phyloP scores from a whole-genome alignment of 805 yeast species.

The Yarrowia sp. region DNA sequence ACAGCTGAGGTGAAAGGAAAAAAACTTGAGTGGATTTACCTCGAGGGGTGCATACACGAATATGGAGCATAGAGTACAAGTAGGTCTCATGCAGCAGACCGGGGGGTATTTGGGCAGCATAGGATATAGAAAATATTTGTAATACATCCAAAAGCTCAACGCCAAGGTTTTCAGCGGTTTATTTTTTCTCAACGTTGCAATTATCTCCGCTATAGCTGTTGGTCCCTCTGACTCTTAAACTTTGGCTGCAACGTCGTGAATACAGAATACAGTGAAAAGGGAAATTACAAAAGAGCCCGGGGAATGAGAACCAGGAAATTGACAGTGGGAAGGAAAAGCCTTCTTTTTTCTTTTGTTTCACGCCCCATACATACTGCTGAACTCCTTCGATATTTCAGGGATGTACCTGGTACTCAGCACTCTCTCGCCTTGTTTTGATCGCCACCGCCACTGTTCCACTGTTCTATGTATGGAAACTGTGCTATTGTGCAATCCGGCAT shows the following conservation, averaged over 20 bases:
- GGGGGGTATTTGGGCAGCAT: too few relatives aligned
- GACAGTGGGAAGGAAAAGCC: neutral
- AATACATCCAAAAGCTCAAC: too few relatives aligned
- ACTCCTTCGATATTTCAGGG: too few relatives aligned
- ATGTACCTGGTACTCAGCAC: neutral
- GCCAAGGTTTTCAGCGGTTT: neutral
- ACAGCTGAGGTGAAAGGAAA: constrained; percentile 3
- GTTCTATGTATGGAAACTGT: constrained; percentile 14
- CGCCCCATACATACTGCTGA: neutral
- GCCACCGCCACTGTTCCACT: constrained; percentile 6
- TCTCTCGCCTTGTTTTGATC: neutral
- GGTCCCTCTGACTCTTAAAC: neutral
- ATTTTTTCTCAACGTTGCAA: neutral
- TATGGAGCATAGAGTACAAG: neutral
- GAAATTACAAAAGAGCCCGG: neutral
- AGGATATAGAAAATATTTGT: too few relatives aligned
- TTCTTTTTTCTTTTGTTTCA: too few relatives aligned
- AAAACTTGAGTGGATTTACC: constrained; percentile 6
- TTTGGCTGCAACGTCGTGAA: constrained; percentile 14
- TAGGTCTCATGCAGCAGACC: too few relatives aligned
- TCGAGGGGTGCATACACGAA: neutral
- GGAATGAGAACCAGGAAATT: neutral
- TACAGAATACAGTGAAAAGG: neutral
- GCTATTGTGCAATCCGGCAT: constrained; percentile 11
- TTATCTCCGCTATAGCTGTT: neutral